Conservation (phyloP, 805 yeast genomes). For the Sugiyamaella valdiviana region DNA sequence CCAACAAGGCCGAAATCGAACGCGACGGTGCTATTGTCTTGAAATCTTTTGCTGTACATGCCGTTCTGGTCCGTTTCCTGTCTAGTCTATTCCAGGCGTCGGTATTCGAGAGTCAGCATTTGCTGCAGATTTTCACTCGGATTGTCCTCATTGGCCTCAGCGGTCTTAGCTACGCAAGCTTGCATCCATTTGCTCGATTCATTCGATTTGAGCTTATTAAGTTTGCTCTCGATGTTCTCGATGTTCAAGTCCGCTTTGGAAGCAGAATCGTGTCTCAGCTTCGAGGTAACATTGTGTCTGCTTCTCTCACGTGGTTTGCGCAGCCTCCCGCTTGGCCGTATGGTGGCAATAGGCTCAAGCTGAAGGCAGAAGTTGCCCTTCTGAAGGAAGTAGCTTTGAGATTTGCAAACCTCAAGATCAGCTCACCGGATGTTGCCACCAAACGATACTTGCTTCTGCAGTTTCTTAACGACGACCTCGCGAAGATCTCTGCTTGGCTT, state of each 20-base stretch:
- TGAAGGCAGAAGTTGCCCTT: slow-evolving; percentile 59
- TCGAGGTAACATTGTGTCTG: slow-evolving; percentile 51
- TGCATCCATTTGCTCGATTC: slow-evolving; percentile 76
- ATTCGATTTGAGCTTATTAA: slow-evolving; percentile 66
- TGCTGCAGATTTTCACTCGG: slow-evolving; percentile 61
- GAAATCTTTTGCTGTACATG: slow-evolving; percentile 57
- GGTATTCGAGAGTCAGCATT: slow-evolving; percentile 60
- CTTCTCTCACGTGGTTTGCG: slow-evolving; percentile 74
- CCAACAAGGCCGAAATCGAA: slow-evolving; percentile 55
- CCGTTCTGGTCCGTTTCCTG: slow-evolving; percentile 59
- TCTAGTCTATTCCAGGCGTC: slow-evolving; percentile 76
- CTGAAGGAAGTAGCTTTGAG: slow-evolving; percentile 47
- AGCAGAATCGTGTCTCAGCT: slow-evolving; percentile 43
- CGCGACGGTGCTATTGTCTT: slow-evolving; percentile 46
- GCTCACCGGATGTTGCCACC: slow-evolving; percentile 31
- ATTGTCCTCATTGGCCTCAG: slow-evolving; percentile 38
- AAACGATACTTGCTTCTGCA: slow-evolving; percentile 52
- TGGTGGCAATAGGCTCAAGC: slow-evolving; percentile 72
- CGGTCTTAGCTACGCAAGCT: slow-evolving; percentile 61
- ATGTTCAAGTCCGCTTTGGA: slow-evolving; percentile 45
- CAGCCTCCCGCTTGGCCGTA: slow-evolving; percentile 62
- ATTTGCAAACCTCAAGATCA: slow-evolving; percentile 23
- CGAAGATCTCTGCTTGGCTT: slow-evolving; percentile 70
- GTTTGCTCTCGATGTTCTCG: slow-evolving; percentile 60
- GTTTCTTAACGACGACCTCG: slow-evolving; percentile 71